Base-by-base conservation (phyloP, 306 rosid species). In the Acacia confusa region DNA sequence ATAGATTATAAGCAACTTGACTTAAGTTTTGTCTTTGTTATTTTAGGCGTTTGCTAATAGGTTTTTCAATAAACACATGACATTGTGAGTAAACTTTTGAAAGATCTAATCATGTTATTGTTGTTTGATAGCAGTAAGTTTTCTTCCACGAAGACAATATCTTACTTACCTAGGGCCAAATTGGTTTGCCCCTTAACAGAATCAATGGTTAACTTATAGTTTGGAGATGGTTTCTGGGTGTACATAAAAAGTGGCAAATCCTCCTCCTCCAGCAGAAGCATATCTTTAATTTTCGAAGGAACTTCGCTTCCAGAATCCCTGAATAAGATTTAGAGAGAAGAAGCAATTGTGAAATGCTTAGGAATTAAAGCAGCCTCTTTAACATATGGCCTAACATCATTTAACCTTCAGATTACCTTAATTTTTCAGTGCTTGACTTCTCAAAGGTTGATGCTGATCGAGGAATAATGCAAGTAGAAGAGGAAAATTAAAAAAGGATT, bases 171-270 rank as follows among this genome's bases (percentile, higher is more conserved):
- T 64, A 79, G 78, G 81, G 81, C 67, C 78, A 87, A 73, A 14
- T 80, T 79, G 70, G 58, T 41, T 38, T 82, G 79, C 22, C 70
- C 82, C 10, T 81, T 78, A 36, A 73, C 48, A 3, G 81, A 68
- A 61, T 85, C 52, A 34, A 57, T 69, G 20, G 36, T 65, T 65
- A 75, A 75, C 76, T 65, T 76, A n/a, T 75, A 65, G 44, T 57
- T 79, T 9, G 81, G 76, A 70, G 76, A 80, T 50, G 83, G 83
- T 81, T 84, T 71, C 17, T 44, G 70, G 45, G 89, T 82, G 87
- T 85, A 84, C 74, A 88, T 67, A 36, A 85, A 87, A 83, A 82
- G 89, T 45, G 98, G 92, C 91, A 82, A 75, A 72, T 82, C 89
- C 63, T 84, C 89, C 52, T 79, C 76, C 50, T 72, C 74, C 34